Conservation (phyloP, 2,329 filamentous ascomycete genomes). For the Bipolaris bicolor region DNA sequence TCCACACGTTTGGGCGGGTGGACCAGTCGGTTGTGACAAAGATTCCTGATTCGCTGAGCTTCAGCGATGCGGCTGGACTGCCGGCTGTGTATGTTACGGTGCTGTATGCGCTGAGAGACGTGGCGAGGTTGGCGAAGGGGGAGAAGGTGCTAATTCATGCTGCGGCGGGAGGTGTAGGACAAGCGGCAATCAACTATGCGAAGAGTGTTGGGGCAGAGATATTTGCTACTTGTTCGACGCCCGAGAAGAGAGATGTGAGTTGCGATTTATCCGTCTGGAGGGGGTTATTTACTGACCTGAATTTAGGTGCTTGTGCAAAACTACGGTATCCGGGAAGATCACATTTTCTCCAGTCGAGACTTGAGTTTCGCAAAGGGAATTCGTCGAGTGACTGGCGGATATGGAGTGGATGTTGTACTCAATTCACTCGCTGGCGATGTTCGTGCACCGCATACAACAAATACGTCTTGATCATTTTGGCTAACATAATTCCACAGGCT, state of each 20-base stretch:
- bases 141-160: slow-evolving; percentile 37
- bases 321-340: slow-evolving; percentile 29
- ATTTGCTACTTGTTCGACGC: slow-evolving; percentile 36
- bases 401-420: slow-evolving; percentile 4
- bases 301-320: neutral
- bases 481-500: slow-evolving; percentile 4
- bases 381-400: neutral
- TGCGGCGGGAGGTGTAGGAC: slow-evolving; percentile 30
- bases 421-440: slow-evolving; percentile 10
- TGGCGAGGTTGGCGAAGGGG: slow-evolving; percentile 8
- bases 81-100: slow-evolving; percentile 17
- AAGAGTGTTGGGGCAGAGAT: slow-evolving; percentile 25
- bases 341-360: slow-evolving; percentile 29
- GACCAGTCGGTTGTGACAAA: slow-evolving; percentile 2
- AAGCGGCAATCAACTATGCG: slow-evolving; percentile 26
- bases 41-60: neutral
- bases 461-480: neutral
- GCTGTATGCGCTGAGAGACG: slow-evolving; percentile 6
- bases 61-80: slow-evolving; percentile 3
- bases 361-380: neutral
- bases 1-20: slow-evolving; percentile 1
- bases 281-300: neutral
- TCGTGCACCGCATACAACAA: neutral
- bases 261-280: slow-evolving; percentile 20
- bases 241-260: slow-evolving; percentile 31